Conservation (phyloP, 768 basidiomycete species). For the Trametes cubensis region DNA sequence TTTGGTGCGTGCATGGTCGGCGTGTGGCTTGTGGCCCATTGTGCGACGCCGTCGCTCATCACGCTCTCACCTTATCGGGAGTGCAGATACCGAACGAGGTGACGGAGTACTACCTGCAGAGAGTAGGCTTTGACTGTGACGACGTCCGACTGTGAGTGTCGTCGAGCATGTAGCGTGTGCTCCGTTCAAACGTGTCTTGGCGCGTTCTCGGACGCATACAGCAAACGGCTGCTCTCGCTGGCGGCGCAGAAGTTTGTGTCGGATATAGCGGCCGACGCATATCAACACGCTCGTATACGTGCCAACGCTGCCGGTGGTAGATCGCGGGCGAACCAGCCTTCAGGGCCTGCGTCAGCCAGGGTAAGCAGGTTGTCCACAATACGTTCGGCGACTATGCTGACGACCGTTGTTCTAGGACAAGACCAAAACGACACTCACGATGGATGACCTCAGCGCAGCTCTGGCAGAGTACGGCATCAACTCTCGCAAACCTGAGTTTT, state of each 20-base stretch:
- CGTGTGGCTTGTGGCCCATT: background rate
- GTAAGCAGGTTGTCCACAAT: constrained; percentile 41
- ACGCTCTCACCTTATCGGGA: background rate
- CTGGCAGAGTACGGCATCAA: constrained; percentile 96
- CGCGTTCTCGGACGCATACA: constrained; percentile 35
- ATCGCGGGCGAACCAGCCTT: constrained; percentile 59
- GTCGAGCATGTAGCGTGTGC: constrained; percentile 2
- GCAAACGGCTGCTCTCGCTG: constrained; percentile 91
- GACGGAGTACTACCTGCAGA: constrained; percentile 95
- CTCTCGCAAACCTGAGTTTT: constrained; percentile 92
- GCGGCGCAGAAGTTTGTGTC: constrained; percentile 98
- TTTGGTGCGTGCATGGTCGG: constrained; percentile 55
- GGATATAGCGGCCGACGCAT: constrained; percentile 95
- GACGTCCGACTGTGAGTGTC: constrained; percentile 82
- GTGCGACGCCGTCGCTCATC: background rate
- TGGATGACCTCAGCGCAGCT: constrained; percentile 95
- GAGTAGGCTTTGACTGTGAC: constrained; percentile 93
- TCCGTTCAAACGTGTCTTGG: constrained; percentile 1
- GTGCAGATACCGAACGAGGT: constrained; percentile 94
- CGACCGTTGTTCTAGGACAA: constrained; percentile 61
- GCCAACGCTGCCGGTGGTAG: constrained; percentile 83
- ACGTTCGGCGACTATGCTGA: background rate
- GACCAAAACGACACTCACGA: constrained; percentile 90
- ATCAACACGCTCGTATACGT: constrained; percentile 95
- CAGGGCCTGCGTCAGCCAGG: constrained; percentile 65